Evolutionary conservation across 2,329 filamentous ascomycete species (phyloP).

Genomic region (Aspergillus fumigatiaffinis): DNA sequence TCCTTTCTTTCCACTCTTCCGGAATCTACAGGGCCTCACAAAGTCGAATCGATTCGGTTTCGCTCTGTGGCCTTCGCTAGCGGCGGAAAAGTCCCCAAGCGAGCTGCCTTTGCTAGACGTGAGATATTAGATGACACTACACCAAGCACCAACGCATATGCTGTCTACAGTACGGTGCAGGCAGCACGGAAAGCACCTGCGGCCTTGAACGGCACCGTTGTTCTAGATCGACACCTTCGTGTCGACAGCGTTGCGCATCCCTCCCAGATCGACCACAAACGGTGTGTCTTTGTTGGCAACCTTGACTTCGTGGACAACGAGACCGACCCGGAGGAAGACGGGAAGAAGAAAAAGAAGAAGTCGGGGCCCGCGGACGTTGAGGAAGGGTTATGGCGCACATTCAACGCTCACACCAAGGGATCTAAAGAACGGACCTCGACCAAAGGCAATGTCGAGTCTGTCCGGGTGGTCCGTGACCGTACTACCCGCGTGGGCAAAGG

Average conservation of each 20-base stretch:
- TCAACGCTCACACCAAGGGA: conserved; percentile 34
- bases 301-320: conserved; percentile 95
- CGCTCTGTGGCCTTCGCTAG: conserved; percentile 84
- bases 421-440: conserved; percentile 37
- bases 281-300: conserved; percentile 95
- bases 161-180: conserved; percentile 71
- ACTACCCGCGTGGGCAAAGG: conserved; percentile 93
- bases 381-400: conserved; percentile 62
- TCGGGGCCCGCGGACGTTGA: conserved; percentile 80
- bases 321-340: conserved; percentile 58
- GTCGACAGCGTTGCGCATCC: conserved; percentile 91
- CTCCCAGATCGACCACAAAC: conserved; percentile 72
- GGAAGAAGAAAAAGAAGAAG: conserved; percentile 67
- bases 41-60: conserved; percentile 88
- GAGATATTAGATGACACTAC: conserved; percentile 88
- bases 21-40: conserved; percentile 55
- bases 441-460: conserved; percentile 81
- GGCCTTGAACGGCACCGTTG: conserved; percentile 75
- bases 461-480: conserved; percentile 84
- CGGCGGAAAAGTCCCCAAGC: conserved; percentile 70
- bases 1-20: conserved; percentile 62
- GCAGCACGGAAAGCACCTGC: conserved; percentile 73
- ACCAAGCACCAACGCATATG: conserved; percentile 90
- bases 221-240: conserved; percentile 83
- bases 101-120: conserved; percentile 89